Base-by-base conservation (phyloP, 2,329 filamentous ascomycete species). In the Metarhizium guizhouense region DNA sequence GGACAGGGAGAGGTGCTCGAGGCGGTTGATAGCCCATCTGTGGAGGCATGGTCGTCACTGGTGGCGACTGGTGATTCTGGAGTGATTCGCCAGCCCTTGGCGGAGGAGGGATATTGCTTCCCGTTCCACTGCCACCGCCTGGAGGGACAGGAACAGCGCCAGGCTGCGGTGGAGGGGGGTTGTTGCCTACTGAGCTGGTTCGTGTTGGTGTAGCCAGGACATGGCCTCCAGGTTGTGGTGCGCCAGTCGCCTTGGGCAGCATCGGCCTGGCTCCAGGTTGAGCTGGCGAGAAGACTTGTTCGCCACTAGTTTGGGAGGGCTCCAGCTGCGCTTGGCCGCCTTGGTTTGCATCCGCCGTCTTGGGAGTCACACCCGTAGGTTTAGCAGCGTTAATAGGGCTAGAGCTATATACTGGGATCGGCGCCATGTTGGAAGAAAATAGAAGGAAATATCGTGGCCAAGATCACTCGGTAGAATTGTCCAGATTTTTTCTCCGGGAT, bases 361-460 rank as follows among this genome's bases (percentile, higher is more conserved):
- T 67, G 32, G 78, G 74, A 20, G 77, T 79, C 47, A 70, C 64
- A 36, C 72, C 78, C 16, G 73, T 72, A 51, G 80, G 72, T 68
- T 82, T 84, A 56, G 76, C 71, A 42, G 79, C 76, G 62, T 73
- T 79, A 67, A 85, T 83, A 49, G 83, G 82, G 65, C 80, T 83
- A 54, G 78, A 68, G 40, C 75, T 78, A 68, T 83, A 82, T 47
- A 85, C 76, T 51, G 77, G 79, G 58, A 86, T 78, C n/a, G 81
- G 76, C 51, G 82, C 75, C 82, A 85, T 85, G n/a, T 50, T 71
- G 64, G 57, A 20, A 36, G 20, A n/a, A 16, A 16, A 34, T 34
- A 36, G 3, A 53, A 47, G 32, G 53, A 20, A 45, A 20, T 16
- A 16, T 18, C 42, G 40, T 40, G 4, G 5, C 11, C n/a, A 5